Conservation (phyloP, 768 basidiomycete genomes). For the Lactarius evosmus region DNA sequence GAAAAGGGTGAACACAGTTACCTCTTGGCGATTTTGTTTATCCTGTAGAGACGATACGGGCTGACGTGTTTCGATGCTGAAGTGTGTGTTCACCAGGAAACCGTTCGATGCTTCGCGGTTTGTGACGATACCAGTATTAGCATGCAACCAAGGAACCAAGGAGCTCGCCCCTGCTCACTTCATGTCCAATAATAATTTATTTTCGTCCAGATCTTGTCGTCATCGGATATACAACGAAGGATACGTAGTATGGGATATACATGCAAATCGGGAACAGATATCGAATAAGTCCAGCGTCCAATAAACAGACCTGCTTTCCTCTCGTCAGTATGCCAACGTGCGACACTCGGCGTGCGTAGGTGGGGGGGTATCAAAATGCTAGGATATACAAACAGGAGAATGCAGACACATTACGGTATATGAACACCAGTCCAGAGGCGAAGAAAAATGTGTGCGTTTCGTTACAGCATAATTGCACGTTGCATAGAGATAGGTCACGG, state of each 20-base stretch:
- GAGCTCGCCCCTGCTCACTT: not conserved
- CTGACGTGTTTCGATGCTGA: not conserved
- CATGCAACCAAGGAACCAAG: not conserved
- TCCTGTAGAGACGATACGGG: not conserved
- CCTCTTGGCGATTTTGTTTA: not conserved
- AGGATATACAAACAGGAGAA: slow-evolving; percentile 17
- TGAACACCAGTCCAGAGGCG: slow-evolving; percentile 2
- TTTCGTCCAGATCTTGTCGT: slow-evolving; percentile 1
- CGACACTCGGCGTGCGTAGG: slow-evolving; percentile 4
- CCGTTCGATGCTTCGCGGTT: not conserved
- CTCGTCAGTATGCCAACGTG: slow-evolving; percentile 22
- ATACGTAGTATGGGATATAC: slow-evolving; percentile 18
- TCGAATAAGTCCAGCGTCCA: slow-evolving; percentile 7
- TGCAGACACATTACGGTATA: slow-evolving; percentile 20
- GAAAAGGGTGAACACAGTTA: not conserved
- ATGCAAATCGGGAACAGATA: slow-evolving; percentile 17
- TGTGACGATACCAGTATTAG: not conserved
- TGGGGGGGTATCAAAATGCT: slow-evolving; percentile 23
- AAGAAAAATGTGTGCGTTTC: slow-evolving; percentile 9
- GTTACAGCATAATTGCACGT: slow-evolving; percentile 23
- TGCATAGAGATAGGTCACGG: slow-evolving; percentile 14
- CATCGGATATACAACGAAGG: slow-evolving; percentile 5
- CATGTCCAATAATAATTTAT: not conserved
- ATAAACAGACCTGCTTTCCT: slow-evolving; percentile 13
- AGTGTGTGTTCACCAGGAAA: not conserved